phyloP scores from a whole-genome alignment of 148 eudicot species.

The Vaccinium vitisidaea region DNA sequence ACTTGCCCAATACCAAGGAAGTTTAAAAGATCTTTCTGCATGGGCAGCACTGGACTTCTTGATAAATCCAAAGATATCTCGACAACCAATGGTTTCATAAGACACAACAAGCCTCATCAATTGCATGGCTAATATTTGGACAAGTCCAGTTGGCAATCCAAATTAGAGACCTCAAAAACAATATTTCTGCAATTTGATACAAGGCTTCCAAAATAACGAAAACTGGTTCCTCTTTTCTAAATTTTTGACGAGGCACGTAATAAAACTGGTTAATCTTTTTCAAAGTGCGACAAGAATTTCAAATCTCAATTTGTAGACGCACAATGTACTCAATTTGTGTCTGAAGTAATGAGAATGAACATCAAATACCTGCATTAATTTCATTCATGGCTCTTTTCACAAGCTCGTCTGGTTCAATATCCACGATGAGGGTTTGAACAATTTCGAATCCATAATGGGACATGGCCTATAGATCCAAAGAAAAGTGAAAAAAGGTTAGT shows the following conservation, averaged over 20 bases:
- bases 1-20: not conserved
- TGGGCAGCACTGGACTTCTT: not conserved
- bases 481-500: conserved; percentile 6
- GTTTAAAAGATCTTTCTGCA: not conserved
- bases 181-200: not conserved
- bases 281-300: not conserved
- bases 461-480: conserved; percentile 39
- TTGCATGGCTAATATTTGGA: not conserved
- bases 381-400: conserved; percentile 59
- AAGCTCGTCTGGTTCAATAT: conserved; percentile 49
- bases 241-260: not conserved
- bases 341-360: not conserved
- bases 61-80: not conserved
- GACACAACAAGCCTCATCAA: not conserved
- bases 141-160: not conserved
- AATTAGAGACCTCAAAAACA: not conserved
- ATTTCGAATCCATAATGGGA: conserved; percentile 56
- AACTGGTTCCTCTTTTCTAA: not conserved
- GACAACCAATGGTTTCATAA: not conserved
- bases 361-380: conserved; percentile 47
- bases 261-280: not conserved
- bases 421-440: conserved; percentile 60
- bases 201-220: not conserved
- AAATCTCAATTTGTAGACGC: not conserved
- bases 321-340: not conserved